Base-by-base conservation (phyloP, 192 early-diverging fungal species). In the Linnemannia exigua region DNA sequence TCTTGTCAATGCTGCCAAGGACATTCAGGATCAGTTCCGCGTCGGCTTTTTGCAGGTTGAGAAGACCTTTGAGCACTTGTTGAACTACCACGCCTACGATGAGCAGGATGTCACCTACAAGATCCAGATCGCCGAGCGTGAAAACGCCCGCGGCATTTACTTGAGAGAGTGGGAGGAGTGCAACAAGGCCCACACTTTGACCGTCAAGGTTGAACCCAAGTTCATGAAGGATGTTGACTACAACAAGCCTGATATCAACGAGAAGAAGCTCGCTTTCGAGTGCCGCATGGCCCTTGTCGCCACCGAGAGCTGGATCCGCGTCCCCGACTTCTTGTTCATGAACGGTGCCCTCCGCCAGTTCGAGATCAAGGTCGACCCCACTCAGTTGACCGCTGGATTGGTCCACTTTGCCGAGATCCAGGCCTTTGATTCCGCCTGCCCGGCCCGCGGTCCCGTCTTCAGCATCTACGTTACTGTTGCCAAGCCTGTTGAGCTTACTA, bases 21-120 rank as follows among this genome's bases (percentile, higher is more conserved):
- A 92, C n/a, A 89, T 98, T 70, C 89, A 94, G 72, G 97, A 99
- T 71, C 91, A 91, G 70, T 90, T 96, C 70, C 88, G 90, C 50
- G 93, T 95, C 44, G 95, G 95, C 1, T 91, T 98, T 74, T 88
- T 99, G 73, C 98, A 99, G 89, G 96, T 97, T 14, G 94, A 97
- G 50, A 92, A 93, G 25, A 94, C 97, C 0, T 99, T 95, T 94
- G 91, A 93, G 68, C 96, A 96, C 84, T 87, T 99, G 14, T 80
- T 92, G 52, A 90, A 81, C 36, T 89, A 92, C 82, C 88, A 89
- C 67, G 87, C 90, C 61, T 88, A 90, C 31, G 72, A 77, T 7
- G 90, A 92, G 79, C 89, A 93, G 81, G 96, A 97, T 70, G 89
- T 98, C n/a, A 66, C 89, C 33, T 99, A 95, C 51, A 70, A 69